Evolutionary conservation across 352 stramenopile species (phyloP).

Genomic region (Globisporangium perplexum): DNA sequence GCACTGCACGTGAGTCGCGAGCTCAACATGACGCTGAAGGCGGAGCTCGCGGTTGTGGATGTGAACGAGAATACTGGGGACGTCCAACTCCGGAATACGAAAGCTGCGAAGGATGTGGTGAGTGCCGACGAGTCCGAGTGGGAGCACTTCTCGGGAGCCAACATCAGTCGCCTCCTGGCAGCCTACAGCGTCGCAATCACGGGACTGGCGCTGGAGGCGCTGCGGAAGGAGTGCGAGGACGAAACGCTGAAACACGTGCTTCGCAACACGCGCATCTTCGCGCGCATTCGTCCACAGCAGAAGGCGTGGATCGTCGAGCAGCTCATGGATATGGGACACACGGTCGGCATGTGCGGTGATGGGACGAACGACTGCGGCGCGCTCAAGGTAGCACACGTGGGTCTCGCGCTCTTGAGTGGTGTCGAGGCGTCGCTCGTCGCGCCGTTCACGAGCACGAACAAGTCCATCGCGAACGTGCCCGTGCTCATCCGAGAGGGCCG

Average conservation of each 20-base stretch:
- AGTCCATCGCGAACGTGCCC: slow-evolving; percentile 62
- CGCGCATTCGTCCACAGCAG: slow-evolving; percentile 42
- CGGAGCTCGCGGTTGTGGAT: slow-evolving; percentile 34
- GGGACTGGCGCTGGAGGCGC: slow-evolving; percentile 34
- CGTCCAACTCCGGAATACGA: background rate
- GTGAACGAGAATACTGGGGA: slow-evolving; percentile 13
- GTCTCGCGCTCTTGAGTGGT: slow-evolving; percentile 75
- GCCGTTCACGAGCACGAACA: slow-evolving; percentile 85
- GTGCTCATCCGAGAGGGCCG: slow-evolving; percentile 78
- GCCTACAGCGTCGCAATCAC: slow-evolving; percentile 43
- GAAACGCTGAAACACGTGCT: slow-evolving; percentile 36
- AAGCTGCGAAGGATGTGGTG: slow-evolving; percentile 13
- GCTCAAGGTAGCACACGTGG: slow-evolving; percentile 82
- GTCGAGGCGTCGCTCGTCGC: slow-evolving; percentile 82
- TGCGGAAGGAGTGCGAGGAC: slow-evolving; percentile 26
- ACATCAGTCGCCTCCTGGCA: slow-evolving; percentile 16
- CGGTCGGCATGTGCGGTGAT: slow-evolving; percentile 92
- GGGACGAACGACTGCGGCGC: slow-evolving; percentile 94
- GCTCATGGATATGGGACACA: slow-evolving; percentile 34
- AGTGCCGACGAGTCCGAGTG: background rate
- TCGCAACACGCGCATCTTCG: slow-evolving; percentile 41
- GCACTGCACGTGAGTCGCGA: slow-evolving; percentile 35
- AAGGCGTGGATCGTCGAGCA: slow-evolving; percentile 56
- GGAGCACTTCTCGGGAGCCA: slow-evolving; percentile 20
- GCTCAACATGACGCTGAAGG: slow-evolving; percentile 32